Evolutionary conservation across 768 basidiomycete genomes (phyloP), one percentile per base, ranked within the genome.

Genomic region (Mycena crocata): DNA sequence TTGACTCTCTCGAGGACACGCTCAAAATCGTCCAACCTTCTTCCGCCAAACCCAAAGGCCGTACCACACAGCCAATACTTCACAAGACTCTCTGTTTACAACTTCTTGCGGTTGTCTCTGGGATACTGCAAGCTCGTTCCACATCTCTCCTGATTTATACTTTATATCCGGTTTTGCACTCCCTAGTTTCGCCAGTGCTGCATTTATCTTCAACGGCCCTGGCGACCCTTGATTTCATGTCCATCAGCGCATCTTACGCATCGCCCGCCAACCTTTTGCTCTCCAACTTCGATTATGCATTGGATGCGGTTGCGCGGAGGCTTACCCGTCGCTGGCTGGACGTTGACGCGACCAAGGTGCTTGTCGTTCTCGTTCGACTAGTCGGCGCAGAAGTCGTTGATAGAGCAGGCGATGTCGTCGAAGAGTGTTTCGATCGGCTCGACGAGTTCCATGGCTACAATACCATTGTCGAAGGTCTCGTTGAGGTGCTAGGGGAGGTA

Each of bases 401-500:
- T 49, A 90, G 90, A 71, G 96, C 98, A 10, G 90, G 92, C 17
- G 98, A 98, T 76, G 90, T 99, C 13, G 95, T 99, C 13, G 97
- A 98, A 77, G 96, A 98, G 77, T 96, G 97, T 66, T 99, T 99
- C 71, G 97, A 98, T 77, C 89, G 96, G 31, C 83, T 99, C 23
- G 98, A 99, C 73, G 95, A 98, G 69, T 99, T 89, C 75, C 97
- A 99, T 76, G 97, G 96, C 17, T 98, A 99, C 78, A 89, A 90
- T 24, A 75, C 90, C 30, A 80, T 99, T 24, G 93, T 96, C 2
- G 93, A 95, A 67, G 93, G 94, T 0, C 83, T 99, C 4, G 83
- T 98, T 28, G 93, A 93, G 49, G 96, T 98, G 10, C 78, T 99
- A 48, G 87, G 86, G 44, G 93, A 97, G 67, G 90, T 99, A 14